Percentiles rank a stretch among this genome's conserved stretches.
Conservation (phyloP, 768 basidiomycete genomes). For the Termitomyces sp. region DNA sequence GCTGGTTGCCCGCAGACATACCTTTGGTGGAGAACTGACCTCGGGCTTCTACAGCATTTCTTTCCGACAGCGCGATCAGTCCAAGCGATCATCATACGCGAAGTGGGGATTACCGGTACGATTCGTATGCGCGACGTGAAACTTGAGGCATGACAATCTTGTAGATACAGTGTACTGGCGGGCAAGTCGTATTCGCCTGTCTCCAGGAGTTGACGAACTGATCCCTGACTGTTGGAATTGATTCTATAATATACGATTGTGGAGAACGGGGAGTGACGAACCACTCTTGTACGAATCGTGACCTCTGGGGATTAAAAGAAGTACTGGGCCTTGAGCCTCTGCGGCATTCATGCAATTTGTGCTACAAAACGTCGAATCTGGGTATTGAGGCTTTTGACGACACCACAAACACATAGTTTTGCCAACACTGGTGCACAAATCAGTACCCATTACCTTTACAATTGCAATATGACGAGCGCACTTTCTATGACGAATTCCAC, state of each 20-base stretch:
- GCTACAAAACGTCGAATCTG: conserved; percentile 41
- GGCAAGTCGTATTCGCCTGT: conserved; percentile 50
- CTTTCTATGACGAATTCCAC: not conserved
- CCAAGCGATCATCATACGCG: not conserved
- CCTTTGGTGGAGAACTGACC: conserved; percentile 24
- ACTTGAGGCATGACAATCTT: conserved; percentile 53
- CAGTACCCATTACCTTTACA: not conserved
- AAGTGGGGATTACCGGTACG: conserved; percentile 46
- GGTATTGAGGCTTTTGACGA: conserved; percentile 45
- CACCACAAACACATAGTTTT: conserved; percentile 60
- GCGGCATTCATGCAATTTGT: conserved; percentile 51
- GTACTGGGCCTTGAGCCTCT: conserved; percentile 48
- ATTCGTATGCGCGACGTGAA: conserved; percentile 51
- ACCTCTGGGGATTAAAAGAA: conserved; percentile 55
- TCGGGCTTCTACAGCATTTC: conserved; percentile 49
- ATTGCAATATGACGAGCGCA: not conserved
- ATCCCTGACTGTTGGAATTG: conserved; percentile 54
- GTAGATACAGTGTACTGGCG: conserved; percentile 57
- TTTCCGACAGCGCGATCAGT: conserved; percentile 17
- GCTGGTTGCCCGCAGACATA: conserved; percentile 63
- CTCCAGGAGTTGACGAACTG: conserved; percentile 38
- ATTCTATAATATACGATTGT: conserved; percentile 40
- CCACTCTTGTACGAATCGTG: conserved; percentile 66
- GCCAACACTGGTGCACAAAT: conserved; percentile 27
- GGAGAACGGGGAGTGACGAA: conserved; percentile 24